Base-by-base conservation (phyloP, 2,329 filamentous ascomycete genomes). In the Verticillium albo-atrum region DNA sequence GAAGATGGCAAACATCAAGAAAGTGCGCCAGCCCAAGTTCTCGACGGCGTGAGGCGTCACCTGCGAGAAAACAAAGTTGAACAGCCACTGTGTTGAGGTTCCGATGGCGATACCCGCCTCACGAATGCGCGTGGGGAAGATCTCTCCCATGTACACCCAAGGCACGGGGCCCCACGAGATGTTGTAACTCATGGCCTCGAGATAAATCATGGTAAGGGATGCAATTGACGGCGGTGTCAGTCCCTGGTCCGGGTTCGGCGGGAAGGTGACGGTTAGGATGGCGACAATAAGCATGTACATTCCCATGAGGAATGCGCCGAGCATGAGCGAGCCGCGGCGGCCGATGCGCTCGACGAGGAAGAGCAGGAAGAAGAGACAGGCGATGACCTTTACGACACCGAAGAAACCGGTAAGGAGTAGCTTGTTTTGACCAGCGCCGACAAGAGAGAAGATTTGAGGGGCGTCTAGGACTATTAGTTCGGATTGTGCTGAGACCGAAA, bases 341-440 rank as follows among this genome's bases (percentile, higher is more conserved):
- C 80, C 80, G 27, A 83, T 70, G 4, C 75, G 72, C 63, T 83
- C 81, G 35, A 82, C 74, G 17, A 82, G 69, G 63, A 50, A 80
- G 15, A 81, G 65, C 10, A 80, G 71, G 66, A 81, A 82, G 60
- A 75, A 72, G 12, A 72, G 60, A 51, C 79, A 79, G 3, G 79
- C 77, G 0, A 79, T 70, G 26, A 82, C 77, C 67, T 83, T 83
- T 60, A 81, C 76, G 7, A 81, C 68, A 3, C 80, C 80, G 51
- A 83, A 83, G 68, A 82, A 81, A 10, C 79, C 81, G 1, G 78
- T 82, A 56, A 83, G 74, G 7, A 82, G 71, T 42, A 81, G 76
- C 50, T 75, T 68, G 42, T 50, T 50, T 20, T 50, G 42, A 4
- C 79, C 78, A 6, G 79, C 78, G 4, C 80, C 79, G 10, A 82